phyloP scores from a whole-genome alignment of 2,329 filamentous ascomycete genomes.

The Diaporthe batatas region DNA sequence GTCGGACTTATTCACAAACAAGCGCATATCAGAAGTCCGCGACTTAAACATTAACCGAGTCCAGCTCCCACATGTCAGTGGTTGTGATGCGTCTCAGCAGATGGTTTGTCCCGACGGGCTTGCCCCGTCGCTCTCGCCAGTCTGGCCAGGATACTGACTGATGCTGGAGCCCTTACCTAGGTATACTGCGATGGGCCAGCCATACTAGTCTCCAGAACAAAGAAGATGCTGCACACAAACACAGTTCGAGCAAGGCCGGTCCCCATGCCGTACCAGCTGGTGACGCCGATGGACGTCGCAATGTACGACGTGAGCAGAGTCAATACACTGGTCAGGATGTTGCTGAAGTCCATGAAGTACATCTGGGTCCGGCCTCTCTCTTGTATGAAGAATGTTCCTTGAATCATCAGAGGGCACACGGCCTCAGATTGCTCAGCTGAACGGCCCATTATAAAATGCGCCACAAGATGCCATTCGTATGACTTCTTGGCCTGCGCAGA shows the following conservation, averaged over 20 bases:
- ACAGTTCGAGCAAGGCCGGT: conserved; percentile 49
- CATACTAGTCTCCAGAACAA: conserved; percentile 46
- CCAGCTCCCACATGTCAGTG: conserved; percentile 26
- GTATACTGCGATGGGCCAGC: conserved; percentile 20
- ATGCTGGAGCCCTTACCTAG: conserved; percentile 8
- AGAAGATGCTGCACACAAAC: conserved; percentile 63
- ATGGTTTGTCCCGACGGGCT: neutral
- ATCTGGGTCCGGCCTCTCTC: conserved; percentile 38
- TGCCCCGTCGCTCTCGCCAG: conserved; percentile 1
- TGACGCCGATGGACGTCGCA: conserved; percentile 31
- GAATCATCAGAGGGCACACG: conserved; percentile 51
- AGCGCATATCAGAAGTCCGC: conserved; percentile 38
- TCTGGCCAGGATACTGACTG: conserved; percentile 7
- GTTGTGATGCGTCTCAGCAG: conserved; percentile 26
- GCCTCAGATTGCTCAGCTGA: conserved; percentile 53
- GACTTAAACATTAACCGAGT: conserved; percentile 34
- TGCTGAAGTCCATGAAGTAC: conserved; percentile 36
- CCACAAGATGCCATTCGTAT: conserved; percentile 14
- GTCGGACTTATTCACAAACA: conserved; percentile 38
- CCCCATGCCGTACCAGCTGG: conserved; percentile 37
- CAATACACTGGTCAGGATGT: conserved; percentile 34
- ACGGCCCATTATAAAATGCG: neutral
- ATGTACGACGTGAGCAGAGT: conserved; percentile 40
- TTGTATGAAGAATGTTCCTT: conserved; percentile 42
- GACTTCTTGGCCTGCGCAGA: conserved; percentile 6